phyloP scores from a whole-genome alignment of 768 basidiomycete genomes.

The Hebeloma cylindrosporum region DNA sequence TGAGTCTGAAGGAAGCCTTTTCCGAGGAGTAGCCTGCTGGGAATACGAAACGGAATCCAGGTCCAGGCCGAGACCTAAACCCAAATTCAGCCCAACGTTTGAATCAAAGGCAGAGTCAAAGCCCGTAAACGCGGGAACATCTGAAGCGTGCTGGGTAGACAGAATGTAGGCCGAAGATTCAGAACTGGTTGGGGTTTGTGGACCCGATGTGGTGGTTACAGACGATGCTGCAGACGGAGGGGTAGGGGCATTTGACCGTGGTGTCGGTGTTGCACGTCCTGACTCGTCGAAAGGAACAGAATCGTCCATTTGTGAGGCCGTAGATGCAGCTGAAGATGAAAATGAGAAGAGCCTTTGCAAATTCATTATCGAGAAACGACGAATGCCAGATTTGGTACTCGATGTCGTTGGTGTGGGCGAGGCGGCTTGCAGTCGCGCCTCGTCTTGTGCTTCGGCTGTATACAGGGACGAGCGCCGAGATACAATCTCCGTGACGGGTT shows the following conservation, averaged over 20 bases:
- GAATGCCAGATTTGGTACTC: conserved; percentile 28
- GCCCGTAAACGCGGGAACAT: conserved; percentile 16
- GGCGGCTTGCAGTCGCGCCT: conserved; percentile 24
- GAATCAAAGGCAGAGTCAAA: conserved; percentile 24
- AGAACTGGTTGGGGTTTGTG: conserved; percentile 35
- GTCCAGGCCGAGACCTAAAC: conserved; percentile 22
- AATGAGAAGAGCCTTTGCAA: conserved; percentile 42
- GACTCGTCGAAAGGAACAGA: conserved; percentile 20
- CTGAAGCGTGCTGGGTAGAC: conserved; percentile 10
- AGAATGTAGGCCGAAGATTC: too few relatives aligned
- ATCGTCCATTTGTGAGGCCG: conserved; percentile 5
- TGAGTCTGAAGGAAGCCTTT: not conserved
- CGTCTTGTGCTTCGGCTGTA: conserved; percentile 12
- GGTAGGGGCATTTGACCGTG: conserved; percentile 22
- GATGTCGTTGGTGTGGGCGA: conserved; percentile 36
- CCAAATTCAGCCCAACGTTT: conserved; percentile 20
- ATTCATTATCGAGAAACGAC: conserved; percentile 39
- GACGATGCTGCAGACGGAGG: conserved; percentile 26
- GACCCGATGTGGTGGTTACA: conserved; percentile 23
- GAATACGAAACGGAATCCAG: conserved; percentile 3
- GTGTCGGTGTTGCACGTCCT: conserved; percentile 21
- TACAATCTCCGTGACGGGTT: conserved; percentile 1
- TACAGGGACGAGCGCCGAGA: conserved; percentile 19
- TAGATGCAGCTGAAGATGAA: conserved; percentile 19
- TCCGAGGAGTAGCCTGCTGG: conserved; percentile 1